These are phyloP conservation scores for Talaromyces sp. DNA, from an alignment of 2,329 filamentous ascomycete species.

Conservation along the genomic window DNA sequence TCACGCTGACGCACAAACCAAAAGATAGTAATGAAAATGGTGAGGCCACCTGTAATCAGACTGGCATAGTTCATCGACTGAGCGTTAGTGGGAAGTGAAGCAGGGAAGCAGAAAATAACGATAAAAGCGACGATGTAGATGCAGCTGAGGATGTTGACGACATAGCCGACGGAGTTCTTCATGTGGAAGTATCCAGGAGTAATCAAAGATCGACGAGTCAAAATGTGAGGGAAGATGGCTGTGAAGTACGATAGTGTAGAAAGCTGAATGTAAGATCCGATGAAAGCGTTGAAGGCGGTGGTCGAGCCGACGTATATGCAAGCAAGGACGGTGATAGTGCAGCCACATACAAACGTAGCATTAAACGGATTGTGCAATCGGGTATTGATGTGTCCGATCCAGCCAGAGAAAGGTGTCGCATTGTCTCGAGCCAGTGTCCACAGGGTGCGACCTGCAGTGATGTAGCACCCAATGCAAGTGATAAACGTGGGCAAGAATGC, in stretches of 20 bases:
- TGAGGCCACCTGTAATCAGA: slow-evolving; percentile 52
- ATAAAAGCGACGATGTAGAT: slow-evolving; percentile 55
- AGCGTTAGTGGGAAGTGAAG: slow-evolving; percentile 44
- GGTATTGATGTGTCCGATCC: slow-evolving; percentile 54
- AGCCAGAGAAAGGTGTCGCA: slow-evolving; percentile 55
- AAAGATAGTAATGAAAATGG: slow-evolving; percentile 49
- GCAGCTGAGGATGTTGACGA: slow-evolving; percentile 50
- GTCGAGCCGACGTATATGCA: slow-evolving; percentile 55
- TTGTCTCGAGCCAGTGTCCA: slow-evolving; percentile 59
- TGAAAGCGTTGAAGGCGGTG: slow-evolving; percentile 56
- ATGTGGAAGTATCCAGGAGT: slow-evolving; percentile 54
- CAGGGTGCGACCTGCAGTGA: slow-evolving; percentile 60
- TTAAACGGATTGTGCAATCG: slow-evolving; percentile 57
- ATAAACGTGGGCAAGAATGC: slow-evolving; percentile 54
- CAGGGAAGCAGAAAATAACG: slow-evolving; percentile 60
- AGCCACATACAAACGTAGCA: slow-evolving; percentile 54
- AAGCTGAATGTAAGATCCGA: slow-evolving; percentile 57
- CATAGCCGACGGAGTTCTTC: slow-evolving; percentile 47
- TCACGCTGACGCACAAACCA: slow-evolving; percentile 36
- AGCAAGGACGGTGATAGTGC: slow-evolving; percentile 52
- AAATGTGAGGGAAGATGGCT: slow-evolving; percentile 51
- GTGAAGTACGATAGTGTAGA: slow-evolving; percentile 54
- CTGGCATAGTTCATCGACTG: slow-evolving; percentile 54
- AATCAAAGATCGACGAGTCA: slow-evolving; percentile 52
- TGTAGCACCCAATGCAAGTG: slow-evolving; percentile 54